phyloP scores from a whole-genome alignment of 2,329 filamentous ascomycete genomes.

The Mycosphaerelloides madeirae region DNA sequence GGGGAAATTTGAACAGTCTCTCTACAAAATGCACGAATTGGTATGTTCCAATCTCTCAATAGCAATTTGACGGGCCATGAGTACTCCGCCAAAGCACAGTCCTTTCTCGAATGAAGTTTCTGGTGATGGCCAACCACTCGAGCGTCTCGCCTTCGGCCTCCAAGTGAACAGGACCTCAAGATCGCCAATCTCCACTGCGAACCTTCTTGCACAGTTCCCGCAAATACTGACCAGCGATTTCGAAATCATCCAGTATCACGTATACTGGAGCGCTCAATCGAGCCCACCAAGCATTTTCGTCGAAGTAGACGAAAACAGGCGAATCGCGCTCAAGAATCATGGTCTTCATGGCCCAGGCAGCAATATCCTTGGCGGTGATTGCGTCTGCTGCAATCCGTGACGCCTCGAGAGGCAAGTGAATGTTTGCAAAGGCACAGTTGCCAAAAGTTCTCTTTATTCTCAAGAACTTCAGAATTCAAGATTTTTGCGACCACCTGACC shows the following conservation, averaged over 20 bases:
- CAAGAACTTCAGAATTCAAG: conserved; percentile 67
- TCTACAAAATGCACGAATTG: too few species aligned
- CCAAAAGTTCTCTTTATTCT: conserved; percentile 61
- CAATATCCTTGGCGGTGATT: conserved; percentile 33
- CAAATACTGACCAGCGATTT: conserved; percentile 35
- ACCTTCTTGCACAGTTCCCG: too few species aligned
- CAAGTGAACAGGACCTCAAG: too few species aligned
- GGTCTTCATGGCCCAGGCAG: conserved; percentile 35
- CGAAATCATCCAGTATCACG: conserved; percentile 70
- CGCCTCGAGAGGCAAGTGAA: conserved; percentile 60
- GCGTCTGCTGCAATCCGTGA: conserved; percentile 27
- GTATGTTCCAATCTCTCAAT: too few species aligned
- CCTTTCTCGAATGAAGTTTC: too few species aligned
- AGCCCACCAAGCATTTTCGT: conserved; percentile 60
- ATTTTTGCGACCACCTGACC: conserved; percentile 56
- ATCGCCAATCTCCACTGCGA: too few species aligned
- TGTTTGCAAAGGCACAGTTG: conserved; percentile 52
- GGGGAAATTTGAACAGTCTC: too few species aligned
- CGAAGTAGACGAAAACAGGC: conserved; percentile 60
- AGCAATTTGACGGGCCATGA: too few species aligned
- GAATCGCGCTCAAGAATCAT: conserved; percentile 60
- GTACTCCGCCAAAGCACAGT: too few species aligned
- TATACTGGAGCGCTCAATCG: conserved; percentile 77
- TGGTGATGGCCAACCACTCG: too few species aligned
- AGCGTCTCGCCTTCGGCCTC: too few species aligned